A percentile compares a stretch with the other conserved stretches of the same genome.
phyloP scores from a whole-genome alignment of 2,329 filamentous ascomycete genomes.

The Chaetomiaceae sp. region DNA sequence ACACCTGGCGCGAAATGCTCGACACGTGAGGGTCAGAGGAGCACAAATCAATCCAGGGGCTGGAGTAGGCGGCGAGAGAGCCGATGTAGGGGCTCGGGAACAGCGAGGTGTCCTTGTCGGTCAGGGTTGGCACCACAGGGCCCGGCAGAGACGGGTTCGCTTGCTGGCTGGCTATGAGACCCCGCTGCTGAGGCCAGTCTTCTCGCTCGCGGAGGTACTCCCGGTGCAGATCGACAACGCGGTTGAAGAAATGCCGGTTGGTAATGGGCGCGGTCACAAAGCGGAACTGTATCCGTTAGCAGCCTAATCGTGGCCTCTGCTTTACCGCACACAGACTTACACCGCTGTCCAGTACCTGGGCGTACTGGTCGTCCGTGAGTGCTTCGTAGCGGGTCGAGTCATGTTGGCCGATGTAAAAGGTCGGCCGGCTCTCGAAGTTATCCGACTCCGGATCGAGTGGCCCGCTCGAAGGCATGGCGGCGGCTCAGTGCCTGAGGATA shows the following conservation, averaged over 20 bases:
- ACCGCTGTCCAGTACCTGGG: conserved; percentile 61
- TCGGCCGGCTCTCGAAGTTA: conserved; percentile 31
- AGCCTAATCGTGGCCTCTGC: too few relatives aligned
- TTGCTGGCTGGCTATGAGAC: conserved; percentile 32
- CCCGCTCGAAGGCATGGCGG: conserved; percentile 21
- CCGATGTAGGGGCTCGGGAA: conserved; percentile 62
- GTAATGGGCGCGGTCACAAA: conserved; percentile 76
- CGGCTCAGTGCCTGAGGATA: neutral
- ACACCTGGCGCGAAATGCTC: conserved; percentile 79
- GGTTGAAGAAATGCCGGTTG: conserved; percentile 62
- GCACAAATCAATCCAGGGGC: conserved; percentile 86
- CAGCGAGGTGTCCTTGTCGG: conserved; percentile 70
- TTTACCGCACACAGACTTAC: conserved; percentile 42
- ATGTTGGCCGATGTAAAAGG: conserved; percentile 69
- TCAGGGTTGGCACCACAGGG: conserved; percentile 61
- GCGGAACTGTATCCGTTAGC: conserved; percentile 54
- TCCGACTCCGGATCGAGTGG: conserved; percentile 27
- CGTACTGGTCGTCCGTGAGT: conserved; percentile 58
- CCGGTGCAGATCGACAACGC: conserved; percentile 58
- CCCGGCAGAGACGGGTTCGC: conserved; percentile 44
- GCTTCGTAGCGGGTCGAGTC: conserved; percentile 57
- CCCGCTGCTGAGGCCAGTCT: conserved; percentile 25
- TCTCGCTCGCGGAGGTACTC: conserved; percentile 44
- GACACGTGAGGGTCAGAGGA: conserved; percentile 77
- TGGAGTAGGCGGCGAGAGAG: conserved; percentile 72